These are phyloP conservation scores for Hanseniaspora pseudoguilliermondii DNA, from an alignment of 805 yeast species.

Conservation along the genomic window DNA sequence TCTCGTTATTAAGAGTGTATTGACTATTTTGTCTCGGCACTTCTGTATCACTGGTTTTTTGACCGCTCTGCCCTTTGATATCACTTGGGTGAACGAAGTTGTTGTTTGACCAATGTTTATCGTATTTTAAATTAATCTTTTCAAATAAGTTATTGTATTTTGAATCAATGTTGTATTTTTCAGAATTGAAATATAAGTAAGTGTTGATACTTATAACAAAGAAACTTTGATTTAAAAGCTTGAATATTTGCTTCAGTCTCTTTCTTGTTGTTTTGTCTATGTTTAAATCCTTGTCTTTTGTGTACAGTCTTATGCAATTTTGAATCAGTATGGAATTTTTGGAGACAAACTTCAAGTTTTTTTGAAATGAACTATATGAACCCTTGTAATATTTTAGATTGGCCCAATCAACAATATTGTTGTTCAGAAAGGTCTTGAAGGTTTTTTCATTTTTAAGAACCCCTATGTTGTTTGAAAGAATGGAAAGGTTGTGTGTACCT, in stretches of 20 bases:
- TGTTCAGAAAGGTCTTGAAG: slow-evolving; percentile 42
- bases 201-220: slow-evolving; percentile 58
- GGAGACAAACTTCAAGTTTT: slow-evolving; percentile 42
- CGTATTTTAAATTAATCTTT: not conserved
- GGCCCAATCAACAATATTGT: slow-evolving; percentile 38
- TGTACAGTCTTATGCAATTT: slow-evolving; percentile 41
- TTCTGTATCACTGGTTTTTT: not conserved
- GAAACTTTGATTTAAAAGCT: slow-evolving; percentile 40
- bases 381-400: slow-evolving; percentile 34
- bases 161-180: slow-evolving; percentile 12
- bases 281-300: slow-evolving; percentile 32
- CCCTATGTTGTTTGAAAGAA: not conserved
- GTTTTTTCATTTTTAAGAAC: slow-evolving; percentile 30
- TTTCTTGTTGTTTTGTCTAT: slow-evolving; percentile 22
- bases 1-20: not conserved
- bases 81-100: not conserved
- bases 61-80: not conserved
- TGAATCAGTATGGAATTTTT: slow-evolving; percentile 42
- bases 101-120: not conserved
- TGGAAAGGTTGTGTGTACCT: not conserved
- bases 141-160: not conserved
- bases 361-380: slow-evolving; percentile 40
- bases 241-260: slow-evolving; percentile 38
- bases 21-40: not conserved
- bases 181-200: slow-evolving; percentile 38